Percentiles rank a stretch among this genome's conserved stretches.
Evolutionary conservation across 1,284 basidiomycete genomes (phyloP).

Genomic region (Papiliotrema laurentii): DNA sequence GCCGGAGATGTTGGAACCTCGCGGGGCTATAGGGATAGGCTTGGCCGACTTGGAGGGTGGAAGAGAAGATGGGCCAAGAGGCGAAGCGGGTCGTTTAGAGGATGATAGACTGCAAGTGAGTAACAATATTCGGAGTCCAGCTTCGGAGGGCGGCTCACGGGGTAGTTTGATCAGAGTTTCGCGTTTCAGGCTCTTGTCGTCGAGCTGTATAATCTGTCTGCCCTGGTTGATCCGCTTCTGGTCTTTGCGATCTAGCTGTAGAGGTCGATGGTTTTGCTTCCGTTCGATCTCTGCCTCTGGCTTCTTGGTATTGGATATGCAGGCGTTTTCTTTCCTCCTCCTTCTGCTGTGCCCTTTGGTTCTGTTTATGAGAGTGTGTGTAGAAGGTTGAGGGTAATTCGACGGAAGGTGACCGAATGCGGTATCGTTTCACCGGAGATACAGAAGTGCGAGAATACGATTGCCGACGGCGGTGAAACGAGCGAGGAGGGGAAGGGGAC

Average conservation of each 20-base stretch:
- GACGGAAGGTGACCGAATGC: neutral
- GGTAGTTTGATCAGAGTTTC: neutral
- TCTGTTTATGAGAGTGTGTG: neutral
- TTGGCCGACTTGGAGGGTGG: neutral
- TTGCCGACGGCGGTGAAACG: neutral
- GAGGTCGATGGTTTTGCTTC: too few relatives aligned
- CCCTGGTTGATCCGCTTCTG: neutral
- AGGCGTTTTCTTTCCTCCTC: neutral
- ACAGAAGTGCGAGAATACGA: neutral
- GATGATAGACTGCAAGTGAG: neutral
- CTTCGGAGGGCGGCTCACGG: too few relatives aligned
- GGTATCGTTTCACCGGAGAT: neutral
- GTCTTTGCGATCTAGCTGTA: too few relatives aligned
- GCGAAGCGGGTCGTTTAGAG: neutral
- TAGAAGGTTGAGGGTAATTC: conserved; percentile 1
- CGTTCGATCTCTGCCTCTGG: neutral
- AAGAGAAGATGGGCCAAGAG: neutral
- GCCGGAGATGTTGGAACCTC: neutral
- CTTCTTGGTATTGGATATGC: neutral
- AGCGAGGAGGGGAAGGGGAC: neutral
- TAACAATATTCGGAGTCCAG: too few relatives aligned
- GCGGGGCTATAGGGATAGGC: neutral
- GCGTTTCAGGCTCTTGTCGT: neutral
- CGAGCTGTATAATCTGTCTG: neutral
- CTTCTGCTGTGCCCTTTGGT: neutral